Conservation (phyloP, 2,329 filamentous ascomycete genomes). For the Diaporthe longicolla region DNA sequence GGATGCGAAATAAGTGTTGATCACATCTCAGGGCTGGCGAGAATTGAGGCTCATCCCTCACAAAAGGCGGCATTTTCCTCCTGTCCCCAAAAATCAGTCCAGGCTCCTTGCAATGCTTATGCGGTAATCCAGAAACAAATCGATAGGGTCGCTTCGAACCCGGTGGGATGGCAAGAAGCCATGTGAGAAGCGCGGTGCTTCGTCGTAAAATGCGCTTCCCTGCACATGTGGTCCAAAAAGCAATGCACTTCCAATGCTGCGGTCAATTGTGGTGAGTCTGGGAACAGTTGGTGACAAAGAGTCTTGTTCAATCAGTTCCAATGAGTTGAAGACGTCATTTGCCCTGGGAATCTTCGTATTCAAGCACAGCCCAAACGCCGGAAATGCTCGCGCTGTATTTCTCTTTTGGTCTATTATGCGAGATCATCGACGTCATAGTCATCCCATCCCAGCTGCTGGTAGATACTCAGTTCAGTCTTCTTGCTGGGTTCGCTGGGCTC, state of each 20-base stretch:
- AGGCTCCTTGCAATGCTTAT: background rate
- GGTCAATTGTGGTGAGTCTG: background rate
- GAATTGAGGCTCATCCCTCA: background rate
- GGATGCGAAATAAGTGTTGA: too few relatives aligned
- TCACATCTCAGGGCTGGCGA: background rate
- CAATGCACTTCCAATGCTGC: conserved; percentile 10
- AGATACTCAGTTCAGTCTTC: conserved; percentile 59
- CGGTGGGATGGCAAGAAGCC: background rate
- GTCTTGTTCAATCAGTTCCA: background rate
- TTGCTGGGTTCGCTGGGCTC: conserved; percentile 3
- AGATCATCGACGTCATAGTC: conserved; percentile 64
- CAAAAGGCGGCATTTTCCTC: background rate
- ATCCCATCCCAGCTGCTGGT: conserved; percentile 70
- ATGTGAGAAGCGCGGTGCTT: background rate
- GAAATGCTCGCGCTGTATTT: background rate
- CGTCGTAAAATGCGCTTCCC: background rate
- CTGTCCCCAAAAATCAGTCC: too few relatives aligned
- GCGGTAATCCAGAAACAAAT: background rate
- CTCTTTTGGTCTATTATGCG: conserved; percentile 47
- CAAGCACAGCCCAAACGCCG: background rate
- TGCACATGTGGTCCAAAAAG: background rate
- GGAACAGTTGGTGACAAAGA: background rate
- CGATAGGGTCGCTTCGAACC: background rate
- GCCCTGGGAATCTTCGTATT: background rate
- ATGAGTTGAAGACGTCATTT: background rate